A percentile compares a stretch with the other conserved stretches of the same genome.
phyloP scores from a whole-genome alignment of 208 protist genomes.

The Leishmania guyanensis region DNA sequence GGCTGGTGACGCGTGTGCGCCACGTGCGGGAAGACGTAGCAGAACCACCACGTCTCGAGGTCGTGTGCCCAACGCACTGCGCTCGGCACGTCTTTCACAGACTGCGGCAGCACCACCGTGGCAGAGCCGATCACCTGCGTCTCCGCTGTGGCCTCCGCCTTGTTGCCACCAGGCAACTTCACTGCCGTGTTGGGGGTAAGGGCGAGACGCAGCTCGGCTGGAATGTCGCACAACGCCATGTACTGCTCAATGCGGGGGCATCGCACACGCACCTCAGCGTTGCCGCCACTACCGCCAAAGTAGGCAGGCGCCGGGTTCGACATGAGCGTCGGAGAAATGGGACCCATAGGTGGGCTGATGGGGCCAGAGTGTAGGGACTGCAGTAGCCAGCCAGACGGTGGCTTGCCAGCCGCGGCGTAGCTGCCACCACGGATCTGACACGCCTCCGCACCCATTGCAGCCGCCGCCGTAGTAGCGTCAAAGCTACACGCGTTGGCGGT shows the following conservation, averaged over 20 bases:
- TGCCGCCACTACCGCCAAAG: constrained; percentile 1
- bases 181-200: neutral
- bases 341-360: neutral
- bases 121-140: neutral
- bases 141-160: neutral
- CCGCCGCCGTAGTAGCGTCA: neutral
- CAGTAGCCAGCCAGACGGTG: neutral
- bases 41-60: constrained; percentile 37
- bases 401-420: neutral
- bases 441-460: neutral
- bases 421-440: neutral
- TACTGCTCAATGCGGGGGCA: constrained; percentile 44
- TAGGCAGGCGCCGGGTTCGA: neutral
- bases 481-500: constrained; percentile 9
- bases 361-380: neutral
- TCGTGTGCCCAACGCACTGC: constrained; percentile 34
- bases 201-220: neutral
- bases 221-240: constrained; percentile 19
- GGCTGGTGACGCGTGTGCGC: constrained; percentile 29
- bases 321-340: neutral
- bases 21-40: constrained; percentile 35
- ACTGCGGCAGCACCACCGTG: neutral
- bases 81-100: constrained; percentile 7
- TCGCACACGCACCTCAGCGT: constrained; percentile 26
- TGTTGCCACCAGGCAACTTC: neutral